Conservation (phyloP, 192 early-diverging fungal genomes). For the Diversispora eburnea region DNA sequence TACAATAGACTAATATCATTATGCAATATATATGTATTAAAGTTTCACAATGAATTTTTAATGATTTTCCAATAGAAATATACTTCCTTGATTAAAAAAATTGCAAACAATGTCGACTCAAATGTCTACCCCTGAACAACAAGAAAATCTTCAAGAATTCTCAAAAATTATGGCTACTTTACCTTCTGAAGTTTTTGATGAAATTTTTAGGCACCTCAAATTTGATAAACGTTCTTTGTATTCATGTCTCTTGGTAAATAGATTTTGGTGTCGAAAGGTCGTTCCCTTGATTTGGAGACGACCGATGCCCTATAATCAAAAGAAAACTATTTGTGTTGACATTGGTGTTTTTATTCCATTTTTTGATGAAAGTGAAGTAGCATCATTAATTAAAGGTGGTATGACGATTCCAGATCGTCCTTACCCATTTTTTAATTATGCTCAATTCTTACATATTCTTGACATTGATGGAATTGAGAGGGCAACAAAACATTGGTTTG, state of each 20-base stretch:
- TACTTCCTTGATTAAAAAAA: too few species aligned
- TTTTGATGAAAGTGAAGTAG: not conserved
- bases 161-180: not conserved
- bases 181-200: slow-evolving; percentile 13
- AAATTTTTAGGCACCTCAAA: slow-evolving; percentile 8
- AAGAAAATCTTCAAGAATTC: too few species aligned
- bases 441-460: not conserved
- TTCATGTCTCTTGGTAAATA: slow-evolving; percentile 3
- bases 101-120: too few species aligned
- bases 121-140: too few species aligned
- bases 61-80: too few species aligned
- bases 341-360: not conserved
- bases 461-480: not conserved
- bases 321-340: not conserved
- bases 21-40: too few species aligned
- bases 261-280: slow-evolving; percentile 1
- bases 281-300: slow-evolving; percentile 1
- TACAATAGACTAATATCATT: too few species aligned
- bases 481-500: not conserved
- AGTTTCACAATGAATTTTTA: too few species aligned
- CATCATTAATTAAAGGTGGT: not conserved
- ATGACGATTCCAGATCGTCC: not conserved
- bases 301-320: slow-evolving; percentile 7
- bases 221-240: not conserved
- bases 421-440: slow-evolving; percentile 1